Evolutionary conservation across 2,329 filamentous ascomycete genomes (phyloP), one percentile per base, ranked within the genome.

Genomic region (Diplodia scrobiculata): DNA sequence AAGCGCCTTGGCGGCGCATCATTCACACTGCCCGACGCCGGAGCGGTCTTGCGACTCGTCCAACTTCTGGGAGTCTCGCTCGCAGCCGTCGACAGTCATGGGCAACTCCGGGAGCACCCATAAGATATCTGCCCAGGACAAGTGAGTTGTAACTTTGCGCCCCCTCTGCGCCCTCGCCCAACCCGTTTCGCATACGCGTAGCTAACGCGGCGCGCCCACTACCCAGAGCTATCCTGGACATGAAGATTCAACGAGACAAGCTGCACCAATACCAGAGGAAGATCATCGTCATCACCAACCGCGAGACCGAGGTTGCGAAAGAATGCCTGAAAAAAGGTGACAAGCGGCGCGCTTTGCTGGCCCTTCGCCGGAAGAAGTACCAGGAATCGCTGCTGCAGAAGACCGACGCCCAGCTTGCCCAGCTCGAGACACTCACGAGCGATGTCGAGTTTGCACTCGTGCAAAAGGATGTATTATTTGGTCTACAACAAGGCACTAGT

Each of bases 231-330:
- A 97, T 98, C 79, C 89, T 98, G 74, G 93, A 98, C 80, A 90
- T 98, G 82, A 98, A 98, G 82, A 92, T 88, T 79, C 94, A 98
- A 82, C 93, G 95, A 78, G 95, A 99, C 83, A 96, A 92, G 79
- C 89, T 99, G 3, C 93, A 96, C 74, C 92, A 96, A 78, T 98
- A 98, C 82, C 94, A 97, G 79, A 90, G 90, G 74, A 90, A 91
- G 73, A 95, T 99, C 75, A 89, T 88, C 41, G 84, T 91, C 62
- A 87, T 99, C 45, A 97, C 94, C 6, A 86, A 89, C 75, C 90
- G 90, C 70, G 94, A 99, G 80, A 97, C 90, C 58, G 89, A 88
- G 53, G 90, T 97, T 67, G 94, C 95, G 25, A 88, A 87, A 71
- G 85, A 91, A 81, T 93, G 96, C 80, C 84, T 98, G 21, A 87